phyloP scores from a whole-genome alignment of 2,329 filamentous ascomycete species.

The Aspergillus neoniger region DNA sequence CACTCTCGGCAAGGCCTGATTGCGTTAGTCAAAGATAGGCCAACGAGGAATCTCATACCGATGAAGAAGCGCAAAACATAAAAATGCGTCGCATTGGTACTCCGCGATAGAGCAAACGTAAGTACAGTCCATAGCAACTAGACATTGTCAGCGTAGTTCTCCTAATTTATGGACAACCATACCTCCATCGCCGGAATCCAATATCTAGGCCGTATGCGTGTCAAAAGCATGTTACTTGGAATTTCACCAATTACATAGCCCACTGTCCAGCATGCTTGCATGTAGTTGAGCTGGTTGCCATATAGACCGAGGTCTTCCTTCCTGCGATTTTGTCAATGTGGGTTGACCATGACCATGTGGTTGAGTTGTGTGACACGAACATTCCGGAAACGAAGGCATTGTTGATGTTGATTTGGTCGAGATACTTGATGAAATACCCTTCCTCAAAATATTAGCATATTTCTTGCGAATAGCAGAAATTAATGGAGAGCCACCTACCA shows the following conservation, averaged over 20 bases:
- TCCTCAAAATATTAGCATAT: neutral
- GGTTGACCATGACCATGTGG: too few relatives aligned
- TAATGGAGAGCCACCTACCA: constrained; percentile 29
- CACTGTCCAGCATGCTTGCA: constrained; percentile 60
- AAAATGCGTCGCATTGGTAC: constrained; percentile 47
- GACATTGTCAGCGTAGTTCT: neutral
- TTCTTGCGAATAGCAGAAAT: neutral
- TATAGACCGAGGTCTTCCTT: constrained; percentile 56
- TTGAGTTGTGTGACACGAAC: constrained; percentile 26
- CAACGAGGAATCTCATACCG: constrained; percentile 27
- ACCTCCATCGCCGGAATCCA: constrained; percentile 54
- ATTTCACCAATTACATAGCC: constrained; percentile 61
- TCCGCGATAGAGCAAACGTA: constrained; percentile 48
- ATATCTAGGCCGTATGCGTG: constrained; percentile 48
- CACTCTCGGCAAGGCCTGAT: constrained; percentile 50
- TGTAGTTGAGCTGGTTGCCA: constrained; percentile 58
- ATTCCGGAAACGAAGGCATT: constrained; percentile 53
- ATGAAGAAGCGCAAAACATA: constrained; percentile 54
- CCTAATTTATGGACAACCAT: constrained; percentile 20
- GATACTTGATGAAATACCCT: constrained; percentile 56
- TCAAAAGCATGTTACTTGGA: constrained; percentile 55
- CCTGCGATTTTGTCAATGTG: constrained; percentile 28
- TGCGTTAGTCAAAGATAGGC: neutral
- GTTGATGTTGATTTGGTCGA: constrained; percentile 50
- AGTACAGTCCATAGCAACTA: constrained; percentile 52